These are phyloP conservation scores for Tylopilus sp. DNA, from an alignment of 768 basidiomycete species.

Conservation along the genomic window DNA sequence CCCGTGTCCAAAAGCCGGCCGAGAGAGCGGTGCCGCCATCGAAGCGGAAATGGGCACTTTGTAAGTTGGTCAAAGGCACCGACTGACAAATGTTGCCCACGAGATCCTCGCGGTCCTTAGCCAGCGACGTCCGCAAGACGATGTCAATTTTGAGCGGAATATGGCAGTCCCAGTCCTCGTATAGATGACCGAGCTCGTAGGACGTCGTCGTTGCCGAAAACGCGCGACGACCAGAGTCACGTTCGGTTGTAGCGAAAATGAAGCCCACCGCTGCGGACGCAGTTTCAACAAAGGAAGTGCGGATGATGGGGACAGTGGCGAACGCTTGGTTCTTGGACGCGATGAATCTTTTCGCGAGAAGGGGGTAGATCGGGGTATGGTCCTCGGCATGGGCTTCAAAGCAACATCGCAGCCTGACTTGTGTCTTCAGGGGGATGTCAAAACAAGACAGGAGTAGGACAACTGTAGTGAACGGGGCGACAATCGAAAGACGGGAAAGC, in stretches of 20 bases:
- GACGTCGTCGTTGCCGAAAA: conserved; percentile 6
- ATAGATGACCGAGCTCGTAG: conserved; percentile 4
- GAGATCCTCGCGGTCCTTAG: conserved; percentile 12
- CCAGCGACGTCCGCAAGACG: conserved; percentile 4
- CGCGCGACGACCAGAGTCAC: conserved; percentile 6
- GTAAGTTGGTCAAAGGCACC: conserved; percentile 11
- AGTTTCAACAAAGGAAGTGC: conserved; percentile 8
- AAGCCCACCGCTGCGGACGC: conserved; percentile 11
- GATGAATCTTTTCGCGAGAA: conserved; percentile 17
- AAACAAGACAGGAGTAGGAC: conserved; percentile 12
- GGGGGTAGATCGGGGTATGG: conserved; percentile 9
- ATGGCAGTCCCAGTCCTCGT: conserved; percentile 18
- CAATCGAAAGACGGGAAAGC: conserved; percentile 15
- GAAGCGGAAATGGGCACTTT: conserved; percentile 8
- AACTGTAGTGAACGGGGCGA: conserved; percentile 18
- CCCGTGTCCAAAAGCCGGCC: conserved; percentile 13
- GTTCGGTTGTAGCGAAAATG: conserved; percentile 14
- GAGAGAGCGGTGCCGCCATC: conserved; percentile 9
- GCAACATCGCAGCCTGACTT: conserved; percentile 16
- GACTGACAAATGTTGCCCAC: conserved; percentile 9
- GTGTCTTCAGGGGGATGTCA: conserved; percentile 10
- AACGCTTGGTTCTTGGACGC: not conserved
- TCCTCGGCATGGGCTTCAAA: conserved; percentile 4
- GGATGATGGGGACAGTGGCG: conserved; percentile 9
- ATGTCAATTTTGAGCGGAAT: conserved; percentile 19